Base-by-base conservation (phyloP, 2,329 filamentous ascomycete species). In the Lachnellula cervina region DNA sequence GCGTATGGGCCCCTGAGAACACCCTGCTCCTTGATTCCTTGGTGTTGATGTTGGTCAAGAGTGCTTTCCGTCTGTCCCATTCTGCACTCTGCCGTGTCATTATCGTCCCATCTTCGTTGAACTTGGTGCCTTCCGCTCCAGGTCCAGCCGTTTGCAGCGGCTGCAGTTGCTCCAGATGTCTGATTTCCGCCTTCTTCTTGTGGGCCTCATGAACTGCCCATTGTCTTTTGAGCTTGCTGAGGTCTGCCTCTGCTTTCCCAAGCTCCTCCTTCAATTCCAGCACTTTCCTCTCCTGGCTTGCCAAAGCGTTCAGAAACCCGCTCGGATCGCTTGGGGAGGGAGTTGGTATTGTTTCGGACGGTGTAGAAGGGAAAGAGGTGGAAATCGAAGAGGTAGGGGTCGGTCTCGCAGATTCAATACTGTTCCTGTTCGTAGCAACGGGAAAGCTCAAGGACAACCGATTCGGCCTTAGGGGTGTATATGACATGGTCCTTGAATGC, bases 241-340 rank as follows among this genome's bases (percentile, higher is more conserved):
- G 77, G 47, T 96, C 88, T 13, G 77, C 74, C 70, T 99, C 93
- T 5, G 94, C 93, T 57, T 86, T 86, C 23, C 78, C 76, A n/a
- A 99, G 77, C 71, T 97, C 93, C 71, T 99, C 94, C 57, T 86
- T 88, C 51, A 99, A 77, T 73, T 97, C 94, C 55, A 99, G 75
- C 1, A 99, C 93, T 62, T 84, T 86, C 55, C 94, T 82, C 74
- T 99, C 94, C 73, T 97, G 92, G 14, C 90, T 86, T 45, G 94
- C 94, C 66, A 99, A 88, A 55, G 92, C 88, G 59, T 90, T 92
- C 62, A 99, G 85, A 66, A 97, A 89, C 0, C 60, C 64, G 23
- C 50, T 64, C 5, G 67, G 57, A 52, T 71, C 69, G 38, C 60
- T 64, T 14, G 66, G 64, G 4, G 66, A 68, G 14, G 59, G 56